These are phyloP conservation scores for Amaranthus cruentus DNA, from an alignment of 148 eudicot genomes.

Conservation along the genomic window DNA sequence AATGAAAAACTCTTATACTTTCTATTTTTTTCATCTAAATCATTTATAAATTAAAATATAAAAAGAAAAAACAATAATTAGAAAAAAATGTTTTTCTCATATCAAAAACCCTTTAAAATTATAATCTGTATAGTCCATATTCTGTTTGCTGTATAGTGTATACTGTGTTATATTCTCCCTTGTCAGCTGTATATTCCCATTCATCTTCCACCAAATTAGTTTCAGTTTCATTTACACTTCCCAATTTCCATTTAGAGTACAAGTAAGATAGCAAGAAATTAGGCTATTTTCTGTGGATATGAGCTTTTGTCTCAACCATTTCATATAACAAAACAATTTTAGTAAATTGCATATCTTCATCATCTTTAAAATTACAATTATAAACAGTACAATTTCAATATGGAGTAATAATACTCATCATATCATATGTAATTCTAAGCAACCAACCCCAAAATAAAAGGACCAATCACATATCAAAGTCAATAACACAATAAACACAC, in stretches of 20 bases:
- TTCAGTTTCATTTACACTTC: too few relatives aligned
- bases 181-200: too few relatives aligned
- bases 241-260: background rate
- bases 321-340: slow-evolving; percentile 2
- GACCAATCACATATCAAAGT: slow-evolving; percentile 16
- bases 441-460: slow-evolving; percentile 10
- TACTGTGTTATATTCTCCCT: too few relatives aligned
- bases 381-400: background rate
- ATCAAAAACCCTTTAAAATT: too few relatives aligned
- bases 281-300: background rate
- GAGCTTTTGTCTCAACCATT: background rate
- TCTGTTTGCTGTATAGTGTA: too few relatives aligned
- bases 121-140: too few relatives aligned
- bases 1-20: too few relatives aligned
- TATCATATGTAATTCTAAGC: background rate
- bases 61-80: too few relatives aligned
- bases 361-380: slow-evolving; percentile 16
- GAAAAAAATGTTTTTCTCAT: too few relatives aligned
- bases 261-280: background rate
- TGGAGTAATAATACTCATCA: background rate
- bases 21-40: too few relatives aligned
- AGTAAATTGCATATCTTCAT: slow-evolving; percentile 2
- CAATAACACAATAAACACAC: slow-evolving; percentile 17
- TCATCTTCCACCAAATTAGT: too few relatives aligned
- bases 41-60: too few relatives aligned